phyloP scores from a whole-genome alignment of 176 grass and related monocot genomes.

The Aegilops longissima region DNA sequence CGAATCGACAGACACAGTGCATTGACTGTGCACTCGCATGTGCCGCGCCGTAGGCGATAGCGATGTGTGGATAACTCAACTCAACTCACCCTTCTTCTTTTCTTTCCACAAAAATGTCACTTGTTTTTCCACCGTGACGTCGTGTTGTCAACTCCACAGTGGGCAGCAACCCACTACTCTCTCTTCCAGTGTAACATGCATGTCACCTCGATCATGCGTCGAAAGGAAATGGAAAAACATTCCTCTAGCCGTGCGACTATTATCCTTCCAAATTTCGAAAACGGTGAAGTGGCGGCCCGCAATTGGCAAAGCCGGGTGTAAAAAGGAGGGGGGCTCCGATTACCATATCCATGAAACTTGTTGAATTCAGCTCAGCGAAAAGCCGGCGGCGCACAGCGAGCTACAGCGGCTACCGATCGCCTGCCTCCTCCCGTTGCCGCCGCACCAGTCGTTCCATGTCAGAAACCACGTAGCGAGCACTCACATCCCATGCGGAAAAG shows the following conservation, averaged over 20 bases:
- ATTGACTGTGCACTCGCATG: slow-evolving; percentile 11
- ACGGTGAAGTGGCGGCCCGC: not conserved
- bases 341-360: not conserved
- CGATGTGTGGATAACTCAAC: not conserved
- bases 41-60: slow-evolving; percentile 9
- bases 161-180: not conserved
- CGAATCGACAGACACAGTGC: not conserved
- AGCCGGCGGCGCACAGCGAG: not conserved
- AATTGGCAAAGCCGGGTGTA: not conserved
- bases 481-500: not conserved
- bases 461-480: not conserved
- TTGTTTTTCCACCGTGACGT: not conserved
- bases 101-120: not conserved
- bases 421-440: too few relatives aligned
- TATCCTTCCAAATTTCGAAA: not conserved
- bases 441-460: slow-evolving; percentile 11
- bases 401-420: too few relatives aligned
- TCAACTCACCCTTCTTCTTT: not conserved
- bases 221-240: not conserved
- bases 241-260: not conserved
- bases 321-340: not conserved
- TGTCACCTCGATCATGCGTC: not conserved
- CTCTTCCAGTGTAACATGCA: not conserved
- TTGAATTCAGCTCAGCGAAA: not conserved
- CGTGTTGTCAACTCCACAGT: slow-evolving; percentile 18